phyloP scores from a whole-genome alignment of 371 early-diverging fungal species.

The Mortierella polycephala region DNA sequence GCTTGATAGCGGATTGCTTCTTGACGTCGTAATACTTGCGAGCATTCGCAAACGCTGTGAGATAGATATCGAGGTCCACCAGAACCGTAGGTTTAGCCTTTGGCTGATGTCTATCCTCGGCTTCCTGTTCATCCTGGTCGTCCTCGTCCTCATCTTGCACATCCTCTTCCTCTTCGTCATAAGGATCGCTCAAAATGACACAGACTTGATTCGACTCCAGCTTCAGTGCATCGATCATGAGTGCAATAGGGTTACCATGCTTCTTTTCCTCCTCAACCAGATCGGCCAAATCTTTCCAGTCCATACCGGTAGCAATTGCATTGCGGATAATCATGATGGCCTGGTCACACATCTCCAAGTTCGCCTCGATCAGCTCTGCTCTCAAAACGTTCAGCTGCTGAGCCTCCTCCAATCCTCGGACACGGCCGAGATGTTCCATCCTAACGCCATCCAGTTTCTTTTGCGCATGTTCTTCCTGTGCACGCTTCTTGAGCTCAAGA shows the following conservation, averaged over 20 bases:
- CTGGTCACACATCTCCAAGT: slow-evolving; percentile 86
- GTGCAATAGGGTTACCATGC: slow-evolving; percentile 83
- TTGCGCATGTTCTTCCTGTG: slow-evolving; percentile 80
- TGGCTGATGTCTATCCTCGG: slow-evolving; percentile 41
- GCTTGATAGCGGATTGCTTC: slow-evolving; percentile 84
- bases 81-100: slow-evolving; percentile 30
- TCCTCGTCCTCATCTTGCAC: slow-evolving; percentile 27
- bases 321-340: slow-evolving; percentile 86
- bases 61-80: slow-evolving; percentile 88
- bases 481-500: slow-evolving; percentile 72
- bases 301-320: slow-evolving; percentile 93
- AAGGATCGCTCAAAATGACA: slow-evolving; percentile 55
- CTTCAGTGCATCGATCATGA: slow-evolving; percentile 76
- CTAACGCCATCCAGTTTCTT: slow-evolving; percentile 88
- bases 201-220: slow-evolving; percentile 77
- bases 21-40: slow-evolving; percentile 89
- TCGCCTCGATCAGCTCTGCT: slow-evolving; percentile 87
- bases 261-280: slow-evolving; percentile 86
- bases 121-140: slow-evolving; percentile 58
- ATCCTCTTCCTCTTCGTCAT: slow-evolving; percentile 57
- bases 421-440: slow-evolving; percentile 82
- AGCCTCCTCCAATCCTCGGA: slow-evolving; percentile 75
- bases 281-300: slow-evolving; percentile 94
- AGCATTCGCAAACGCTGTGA: slow-evolving; percentile 94
- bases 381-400: slow-evolving; percentile 73